These are phyloP conservation scores for Wallacemonas sp. DNA, from an alignment of 208 protist species.

Conservation along the genomic window DNA sequence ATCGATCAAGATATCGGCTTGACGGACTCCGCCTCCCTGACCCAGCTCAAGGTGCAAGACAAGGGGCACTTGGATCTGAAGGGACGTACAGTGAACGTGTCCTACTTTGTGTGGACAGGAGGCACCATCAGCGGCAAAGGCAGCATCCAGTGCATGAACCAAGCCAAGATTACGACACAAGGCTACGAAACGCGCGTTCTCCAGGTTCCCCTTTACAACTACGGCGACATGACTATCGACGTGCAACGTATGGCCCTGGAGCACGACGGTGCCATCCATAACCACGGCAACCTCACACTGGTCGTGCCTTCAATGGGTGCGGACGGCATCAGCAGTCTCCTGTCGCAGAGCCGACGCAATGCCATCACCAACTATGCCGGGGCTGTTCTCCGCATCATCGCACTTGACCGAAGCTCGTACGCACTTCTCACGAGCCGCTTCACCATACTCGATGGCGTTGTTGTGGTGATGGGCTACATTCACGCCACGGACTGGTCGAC, in stretches of 20 bases:
- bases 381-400: slow-evolving; percentile 51
- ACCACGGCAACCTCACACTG: slow-evolving; percentile 77
- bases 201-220: slow-evolving; percentile 66
- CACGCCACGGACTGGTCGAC: slow-evolving; percentile 54
- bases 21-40: slow-evolving; percentile 46
- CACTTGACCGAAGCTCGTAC: slow-evolving; percentile 44
- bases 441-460: slow-evolving; percentile 46
- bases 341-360: slow-evolving; percentile 50
- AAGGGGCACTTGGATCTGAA: slow-evolving; percentile 62
- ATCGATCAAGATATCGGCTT: slow-evolving; percentile 62
- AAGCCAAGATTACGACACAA: slow-evolving; percentile 63
- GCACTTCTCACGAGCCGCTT: slow-evolving; percentile 61
- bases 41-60: slow-evolving; percentile 60
- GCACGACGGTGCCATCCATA: slow-evolving; percentile 66
- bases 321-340: slow-evolving; percentile 62
- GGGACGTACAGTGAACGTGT: slow-evolving; percentile 63
- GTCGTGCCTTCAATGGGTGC: slow-evolving; percentile 52
- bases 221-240: slow-evolving; percentile 82
- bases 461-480: slow-evolving; percentile 47
- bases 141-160: slow-evolving; percentile 60
- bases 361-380: slow-evolving; percentile 58
- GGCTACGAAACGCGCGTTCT: slow-evolving; percentile 64
- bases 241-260: slow-evolving; percentile 63
- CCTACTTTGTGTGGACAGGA: slow-evolving; percentile 79
- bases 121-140: slow-evolving; percentile 72